Evolutionary conservation across 2,329 filamentous ascomycete species (phyloP).

Genomic region (Metarhizium anisopliae): DNA sequence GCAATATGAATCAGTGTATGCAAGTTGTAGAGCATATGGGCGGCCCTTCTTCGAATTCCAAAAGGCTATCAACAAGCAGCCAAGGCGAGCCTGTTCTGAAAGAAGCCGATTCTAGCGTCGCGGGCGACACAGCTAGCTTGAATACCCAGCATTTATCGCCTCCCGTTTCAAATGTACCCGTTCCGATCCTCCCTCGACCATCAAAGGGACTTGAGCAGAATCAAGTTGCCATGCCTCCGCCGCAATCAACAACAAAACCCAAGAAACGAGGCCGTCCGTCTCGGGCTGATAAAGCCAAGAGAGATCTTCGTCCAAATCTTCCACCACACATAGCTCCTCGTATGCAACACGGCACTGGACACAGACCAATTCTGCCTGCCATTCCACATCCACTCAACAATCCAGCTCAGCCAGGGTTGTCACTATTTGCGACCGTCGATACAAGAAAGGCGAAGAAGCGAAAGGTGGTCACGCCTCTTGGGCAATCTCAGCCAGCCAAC

Average conservation of each 20-base stretch:
- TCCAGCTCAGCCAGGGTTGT: background rate
- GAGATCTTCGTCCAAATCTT: slow-evolving; percentile 19
- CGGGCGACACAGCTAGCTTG: background rate
- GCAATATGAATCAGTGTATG: slow-evolving; percentile 38
- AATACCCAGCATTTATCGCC: slow-evolving; percentile 2
- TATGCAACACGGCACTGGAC: slow-evolving; percentile 9
- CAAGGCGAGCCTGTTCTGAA: slow-evolving; percentile 18
- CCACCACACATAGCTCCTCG: slow-evolving; percentile 25
- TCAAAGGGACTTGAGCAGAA: slow-evolving; percentile 5
- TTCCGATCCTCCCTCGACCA: slow-evolving; percentile 17
- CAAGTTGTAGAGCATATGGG: slow-evolving; percentile 29
- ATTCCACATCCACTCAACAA: background rate
- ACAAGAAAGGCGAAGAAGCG: slow-evolving; percentile 4
- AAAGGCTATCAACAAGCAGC: slow-evolving; percentile 28
- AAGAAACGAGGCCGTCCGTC: slow-evolving; percentile 38
- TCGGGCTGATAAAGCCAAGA: slow-evolving; percentile 31
- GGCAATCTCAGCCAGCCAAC: background rate
- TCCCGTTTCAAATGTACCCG: background rate
- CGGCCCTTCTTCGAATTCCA: slow-evolving; percentile 18
- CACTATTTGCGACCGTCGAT: background rate
- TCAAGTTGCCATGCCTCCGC: background rate
- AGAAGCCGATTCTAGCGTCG: background rate
- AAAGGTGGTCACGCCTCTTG: background rate
- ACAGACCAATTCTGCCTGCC: slow-evolving; percentile 9
- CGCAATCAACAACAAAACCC: slow-evolving; percentile 4